A percentile compares a stretch with the other conserved stretches of the same genome.
Evolutionary conservation across 768 basidiomycete genomes (phyloP).

Genomic region (Pisolithus albus): DNA sequence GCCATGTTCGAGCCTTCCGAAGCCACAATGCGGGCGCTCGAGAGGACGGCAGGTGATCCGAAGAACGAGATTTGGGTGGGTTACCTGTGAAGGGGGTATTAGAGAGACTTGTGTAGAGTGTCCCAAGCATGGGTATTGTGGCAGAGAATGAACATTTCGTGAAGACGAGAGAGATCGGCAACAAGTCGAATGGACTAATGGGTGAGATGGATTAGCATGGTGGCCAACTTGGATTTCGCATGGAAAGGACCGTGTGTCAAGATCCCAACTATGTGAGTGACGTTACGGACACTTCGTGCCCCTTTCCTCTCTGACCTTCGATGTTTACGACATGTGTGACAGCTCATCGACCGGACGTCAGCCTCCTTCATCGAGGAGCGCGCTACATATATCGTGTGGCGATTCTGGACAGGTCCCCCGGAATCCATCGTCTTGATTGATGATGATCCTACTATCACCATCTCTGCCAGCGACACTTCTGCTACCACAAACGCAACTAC

Average conservation of each 20-base stretch:
- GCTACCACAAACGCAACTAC: background rate
- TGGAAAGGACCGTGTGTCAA: constrained; percentile 81
- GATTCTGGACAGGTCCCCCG: constrained; percentile 61
- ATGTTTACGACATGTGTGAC: background rate
- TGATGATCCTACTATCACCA: constrained; percentile 16
- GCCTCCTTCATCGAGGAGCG: constrained; percentile 81
- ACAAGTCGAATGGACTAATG: constrained; percentile 7
- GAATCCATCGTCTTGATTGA: constrained; percentile 9
- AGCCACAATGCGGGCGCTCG: constrained; percentile 42
- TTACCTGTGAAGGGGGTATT: constrained; percentile 56
- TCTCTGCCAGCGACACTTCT: background rate
- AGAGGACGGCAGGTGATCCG: constrained; percentile 51
- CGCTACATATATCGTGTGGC: constrained; percentile 77
- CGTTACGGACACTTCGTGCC: too few species aligned
- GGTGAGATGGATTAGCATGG: constrained; percentile 71
- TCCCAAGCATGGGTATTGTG: constrained; percentile 71
- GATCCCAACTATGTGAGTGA: constrained; percentile 73
- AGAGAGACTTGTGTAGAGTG: constrained; percentile 51
- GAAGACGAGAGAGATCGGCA: constrained; percentile 38
- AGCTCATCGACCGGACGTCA: constrained; percentile 88
- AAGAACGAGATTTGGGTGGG: constrained; percentile 77
- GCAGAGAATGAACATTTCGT: constrained; percentile 89
- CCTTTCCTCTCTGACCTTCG: background rate
- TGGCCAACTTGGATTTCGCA: constrained; percentile 65
- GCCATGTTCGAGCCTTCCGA: constrained; percentile 34